A percentile compares a stretch with the other conserved stretches of the same genome.
Conservation (phyloP, 192 early-diverging fungal species). For the Coemansia sp. region DNA sequence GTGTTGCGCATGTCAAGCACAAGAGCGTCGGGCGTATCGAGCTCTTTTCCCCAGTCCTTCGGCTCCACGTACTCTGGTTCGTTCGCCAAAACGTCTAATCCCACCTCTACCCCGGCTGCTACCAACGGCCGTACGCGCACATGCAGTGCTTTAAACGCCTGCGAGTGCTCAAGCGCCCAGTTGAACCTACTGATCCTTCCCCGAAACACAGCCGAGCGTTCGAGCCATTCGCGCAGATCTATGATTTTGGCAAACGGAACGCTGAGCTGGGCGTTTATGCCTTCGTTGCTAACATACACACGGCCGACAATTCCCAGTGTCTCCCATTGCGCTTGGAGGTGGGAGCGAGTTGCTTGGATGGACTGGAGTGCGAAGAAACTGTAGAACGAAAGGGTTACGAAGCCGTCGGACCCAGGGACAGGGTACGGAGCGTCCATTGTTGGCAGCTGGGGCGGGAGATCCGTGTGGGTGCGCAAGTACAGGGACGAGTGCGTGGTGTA, state of each 20-base stretch:
- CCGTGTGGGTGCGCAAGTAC: neutral
- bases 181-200: slow-evolving; percentile 56
- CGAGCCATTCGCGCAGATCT: slow-evolving; percentile 56
- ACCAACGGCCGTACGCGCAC: slow-evolving; percentile 67
- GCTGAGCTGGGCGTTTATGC: slow-evolving; percentile 79
- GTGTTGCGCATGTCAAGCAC: slow-evolving; percentile 79
- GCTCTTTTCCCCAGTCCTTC: slow-evolving; percentile 62
- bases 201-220: slow-evolving; percentile 29
- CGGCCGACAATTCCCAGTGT: slow-evolving; percentile 63
- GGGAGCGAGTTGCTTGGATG: slow-evolving; percentile 11
- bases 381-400: slow-evolving; percentile 47
- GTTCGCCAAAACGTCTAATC: slow-evolving; percentile 56
- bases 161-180: slow-evolving; percentile 60
- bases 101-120: slow-evolving; percentile 55
- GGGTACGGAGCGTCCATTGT: slow-evolving; percentile 48
- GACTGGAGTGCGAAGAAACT: slow-evolving; percentile 30
- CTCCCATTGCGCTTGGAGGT: slow-evolving; percentile 38
- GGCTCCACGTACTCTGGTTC: slow-evolving; percentile 66
- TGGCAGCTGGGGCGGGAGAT: slow-evolving; percentile 11
- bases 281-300: slow-evolving; percentile 70
- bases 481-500: neutral
- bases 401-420: slow-evolving; percentile 20
- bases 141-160: slow-evolving; percentile 63
- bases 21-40: slow-evolving; percentile 36
- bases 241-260: slow-evolving; percentile 56